Conservation (phyloP, 257 asterid species). For the Solanum ahanhuiri region DNA sequence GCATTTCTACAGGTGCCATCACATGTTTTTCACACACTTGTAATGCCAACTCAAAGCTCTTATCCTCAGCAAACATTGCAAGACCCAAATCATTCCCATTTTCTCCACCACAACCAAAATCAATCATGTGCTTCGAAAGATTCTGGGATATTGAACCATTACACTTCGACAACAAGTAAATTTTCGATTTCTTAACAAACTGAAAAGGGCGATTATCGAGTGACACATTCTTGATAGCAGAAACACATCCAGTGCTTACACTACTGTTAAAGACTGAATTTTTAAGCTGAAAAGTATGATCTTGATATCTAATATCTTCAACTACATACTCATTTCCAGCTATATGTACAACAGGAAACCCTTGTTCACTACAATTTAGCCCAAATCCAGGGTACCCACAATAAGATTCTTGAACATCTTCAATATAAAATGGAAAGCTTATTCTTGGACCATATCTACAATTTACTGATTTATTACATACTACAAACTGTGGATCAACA, state of each 20-base stretch:
- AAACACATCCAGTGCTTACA: constrained; percentile 9
- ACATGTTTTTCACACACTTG: constrained; percentile 22
- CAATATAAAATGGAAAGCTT: constrained; percentile 48
- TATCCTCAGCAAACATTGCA: constrained; percentile 22
- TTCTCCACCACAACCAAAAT: background rate
- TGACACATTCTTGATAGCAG: constrained; percentile 23
- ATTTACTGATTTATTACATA: constrained; percentile 19
- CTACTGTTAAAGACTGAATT: constrained; percentile 9
- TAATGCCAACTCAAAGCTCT: constrained; percentile 11
- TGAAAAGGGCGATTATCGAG: background rate
- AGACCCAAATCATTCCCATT: background rate
- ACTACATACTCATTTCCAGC: constrained; percentile 21
- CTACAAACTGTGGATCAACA: constrained; percentile 26
- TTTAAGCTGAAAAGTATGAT: constrained; percentile 12
- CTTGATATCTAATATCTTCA: constrained; percentile 20
- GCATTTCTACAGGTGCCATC: constrained; percentile 34
- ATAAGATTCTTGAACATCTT: constrained; percentile 17
- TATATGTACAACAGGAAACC: constrained; percentile 24
- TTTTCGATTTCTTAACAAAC: background rate
- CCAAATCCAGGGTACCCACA: constrained; percentile 39
- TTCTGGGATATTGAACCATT: background rate
- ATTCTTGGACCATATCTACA: constrained; percentile 36
- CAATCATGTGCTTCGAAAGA: constrained; percentile 5
- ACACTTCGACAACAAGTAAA: constrained; percentile 39
- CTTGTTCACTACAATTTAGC: constrained; percentile 22